Evolutionary conservation across 2,329 filamentous ascomycete species (phyloP), one percentile per base, ranked within the genome.

Genomic region (Colletotrichum abscissum): DNA sequence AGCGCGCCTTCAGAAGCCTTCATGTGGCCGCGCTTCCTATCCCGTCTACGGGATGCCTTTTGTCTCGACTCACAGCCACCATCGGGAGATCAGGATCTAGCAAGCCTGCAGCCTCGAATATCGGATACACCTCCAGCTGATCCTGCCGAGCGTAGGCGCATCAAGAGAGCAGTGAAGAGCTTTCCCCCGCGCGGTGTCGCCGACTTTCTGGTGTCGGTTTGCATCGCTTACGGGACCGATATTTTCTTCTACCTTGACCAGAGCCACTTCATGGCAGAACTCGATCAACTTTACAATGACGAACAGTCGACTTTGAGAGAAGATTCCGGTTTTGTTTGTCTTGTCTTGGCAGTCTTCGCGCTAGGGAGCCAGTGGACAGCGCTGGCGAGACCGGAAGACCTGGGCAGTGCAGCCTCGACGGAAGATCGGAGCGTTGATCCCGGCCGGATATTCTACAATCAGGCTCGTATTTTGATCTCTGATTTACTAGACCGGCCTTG

Each of bases 301-400:
- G 42, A 72, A 0, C n/a, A 54, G 0, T 78, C 76, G 2, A 63
- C 60, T 12, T 24, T 80, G 3, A 60, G 79, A 9, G 69, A 69
- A 0, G 79, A 80, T 54, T 46, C 70, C 0, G 76, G 76, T 22
- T 80, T 80, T 28, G 71, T 80, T 6, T 79, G 79, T 38, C 76
- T 80, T 4, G 74, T 76, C 0, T 74, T 80, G 26, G 78, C 78
- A 2, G 73, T 75, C 8, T 77, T 78, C 62, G 81, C 81, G 0
- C 69, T 82, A 6, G 81, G 80, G 0, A 82, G 81, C 38, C 82
- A 83, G 35, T 82, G 80, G 78, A 81, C 81, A 1, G 75, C 77
- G 0, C 69, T 83, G 6, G 79, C 79, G 42, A 76, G 74, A 56
- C 79, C 79, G 0, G 76, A 77, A 4, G 75, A 73, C 22, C 58